phyloP scores from a whole-genome alignment of 2,329 filamentous ascomycete species.

The Paraphoma sp. region DNA sequence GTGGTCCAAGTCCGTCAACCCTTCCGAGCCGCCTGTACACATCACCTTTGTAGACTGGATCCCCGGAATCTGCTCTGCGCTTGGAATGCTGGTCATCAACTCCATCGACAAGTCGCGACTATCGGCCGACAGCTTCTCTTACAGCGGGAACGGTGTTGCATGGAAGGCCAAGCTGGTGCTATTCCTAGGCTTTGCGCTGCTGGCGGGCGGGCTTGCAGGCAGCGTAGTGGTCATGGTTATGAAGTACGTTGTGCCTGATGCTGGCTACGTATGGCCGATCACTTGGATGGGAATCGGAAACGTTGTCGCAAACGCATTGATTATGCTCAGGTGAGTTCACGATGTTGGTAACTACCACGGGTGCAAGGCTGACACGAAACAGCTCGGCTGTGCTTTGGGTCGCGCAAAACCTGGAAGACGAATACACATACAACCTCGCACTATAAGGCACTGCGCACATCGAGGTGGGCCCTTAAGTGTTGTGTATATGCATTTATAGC shows the following conservation, averaged over 20 bases:
- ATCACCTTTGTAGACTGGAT: conserved; percentile 77
- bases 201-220: conserved; percentile 72
- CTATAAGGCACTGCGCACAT: conserved; percentile 51
- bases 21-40: conserved; percentile 61
- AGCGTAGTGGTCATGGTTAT: conserved; percentile 72
- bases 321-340: conserved; percentile 69
- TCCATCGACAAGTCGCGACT: conserved; percentile 72
- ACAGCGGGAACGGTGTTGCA: conserved; percentile 70
- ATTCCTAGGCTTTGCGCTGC: conserved; percentile 72
- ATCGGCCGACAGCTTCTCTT: conserved; percentile 69
- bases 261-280: conserved; percentile 62
- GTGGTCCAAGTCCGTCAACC: conserved; percentile 69
- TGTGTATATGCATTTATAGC: too few relatives aligned
- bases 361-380: conserved; percentile 25
- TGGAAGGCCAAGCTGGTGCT: conserved; percentile 74
- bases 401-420: conserved; percentile 75
- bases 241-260: conserved; percentile 67
- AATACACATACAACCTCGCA: conserved; percentile 73
- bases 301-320: conserved; percentile 67
- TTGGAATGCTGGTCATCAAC: conserved; percentile 77
- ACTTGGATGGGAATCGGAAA: conserved; percentile 73
- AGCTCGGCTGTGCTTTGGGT: conserved; percentile 72
- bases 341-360: not conserved
- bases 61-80: conserved; percentile 71
- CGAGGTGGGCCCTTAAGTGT: not conserved